Evolutionary conservation across 257 asterid genomes (phyloP).

Genomic region (Misopates orontium): DNA sequence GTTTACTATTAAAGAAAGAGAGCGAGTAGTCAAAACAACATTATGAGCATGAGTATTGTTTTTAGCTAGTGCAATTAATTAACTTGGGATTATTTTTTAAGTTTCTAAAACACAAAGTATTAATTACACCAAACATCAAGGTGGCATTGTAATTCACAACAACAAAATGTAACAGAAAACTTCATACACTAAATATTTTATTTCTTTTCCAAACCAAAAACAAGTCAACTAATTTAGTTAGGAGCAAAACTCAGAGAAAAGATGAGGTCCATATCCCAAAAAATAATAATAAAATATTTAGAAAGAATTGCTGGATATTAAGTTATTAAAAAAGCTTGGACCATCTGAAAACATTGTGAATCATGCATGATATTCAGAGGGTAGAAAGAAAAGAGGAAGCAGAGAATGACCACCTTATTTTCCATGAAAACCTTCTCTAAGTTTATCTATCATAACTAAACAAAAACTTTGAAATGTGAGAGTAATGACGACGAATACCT

Average conservation of each 20-base stretch:
- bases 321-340: neutral
- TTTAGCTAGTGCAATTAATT: no score
- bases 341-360: neutral
- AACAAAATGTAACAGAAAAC: no score
- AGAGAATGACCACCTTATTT: neutral
- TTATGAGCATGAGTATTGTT: no score
- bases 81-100: no score
- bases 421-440: neutral
- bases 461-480: neutral
- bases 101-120: neutral
- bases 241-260: neutral
- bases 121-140: no score
- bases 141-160: no score
- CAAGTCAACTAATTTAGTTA: neutral
- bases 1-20: no score
- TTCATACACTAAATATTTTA: no score
- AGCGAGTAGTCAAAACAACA: no score
- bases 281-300: neutral
- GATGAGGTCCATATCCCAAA: neutral
- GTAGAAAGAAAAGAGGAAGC: conserved; percentile 5
- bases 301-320: neutral
- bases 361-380: neutral
- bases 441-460: conserved; percentile 6
- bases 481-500: conserved; percentile 47
- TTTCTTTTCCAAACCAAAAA: no score